These are phyloP conservation scores for Naganishia sp. DNA, from an alignment of 1,284 basidiomycete genomes.

Conservation along the genomic window DNA sequence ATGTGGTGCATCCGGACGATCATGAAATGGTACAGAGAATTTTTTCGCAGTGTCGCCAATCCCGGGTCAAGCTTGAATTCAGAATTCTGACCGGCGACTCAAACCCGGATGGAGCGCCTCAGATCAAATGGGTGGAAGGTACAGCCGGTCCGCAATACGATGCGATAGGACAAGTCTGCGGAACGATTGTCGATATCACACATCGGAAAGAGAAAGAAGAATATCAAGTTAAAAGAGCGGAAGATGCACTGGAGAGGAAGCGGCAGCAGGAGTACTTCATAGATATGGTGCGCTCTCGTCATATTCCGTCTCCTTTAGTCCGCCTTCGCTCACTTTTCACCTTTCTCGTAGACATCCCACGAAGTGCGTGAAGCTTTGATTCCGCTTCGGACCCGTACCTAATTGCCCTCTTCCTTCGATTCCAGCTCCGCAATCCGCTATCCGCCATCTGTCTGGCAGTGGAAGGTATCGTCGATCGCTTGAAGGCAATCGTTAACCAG, in stretches of 20 bases:
- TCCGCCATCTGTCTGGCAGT: constrained; percentile 39
- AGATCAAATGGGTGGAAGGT: constrained; percentile 32
- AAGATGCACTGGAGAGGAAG: constrained; percentile 39
- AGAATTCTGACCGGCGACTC: constrained; percentile 27
- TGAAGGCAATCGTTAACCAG: constrained; percentile 28
- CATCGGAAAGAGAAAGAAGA: constrained; percentile 35
- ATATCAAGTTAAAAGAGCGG: constrained; percentile 37
- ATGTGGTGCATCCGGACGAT: constrained; percentile 38
- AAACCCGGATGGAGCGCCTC: constrained; percentile 24
- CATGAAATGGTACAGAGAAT: neutral
- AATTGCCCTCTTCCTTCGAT: neutral
- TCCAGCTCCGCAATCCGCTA: constrained; percentile 37
- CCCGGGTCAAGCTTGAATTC: constrained; percentile 33
- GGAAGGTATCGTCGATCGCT: constrained; percentile 36
- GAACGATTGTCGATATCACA: constrained; percentile 39
- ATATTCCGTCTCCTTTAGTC: neutral
- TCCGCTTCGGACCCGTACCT: neutral
- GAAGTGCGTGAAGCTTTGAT: constrained; percentile 2
- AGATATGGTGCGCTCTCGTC: constrained; percentile 36
- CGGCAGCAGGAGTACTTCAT: constrained; percentile 39
- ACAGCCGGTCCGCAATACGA: constrained; percentile 28
- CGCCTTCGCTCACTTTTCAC: neutral
- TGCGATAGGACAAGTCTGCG: constrained; percentile 26
- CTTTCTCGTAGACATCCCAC: constrained; percentile 16
- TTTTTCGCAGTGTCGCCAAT: constrained; percentile 15